Evolutionary conservation across 257 asterid species (phyloP), one percentile per base, ranked within the genome.

Genomic region (Apocynum venetum): DNA sequence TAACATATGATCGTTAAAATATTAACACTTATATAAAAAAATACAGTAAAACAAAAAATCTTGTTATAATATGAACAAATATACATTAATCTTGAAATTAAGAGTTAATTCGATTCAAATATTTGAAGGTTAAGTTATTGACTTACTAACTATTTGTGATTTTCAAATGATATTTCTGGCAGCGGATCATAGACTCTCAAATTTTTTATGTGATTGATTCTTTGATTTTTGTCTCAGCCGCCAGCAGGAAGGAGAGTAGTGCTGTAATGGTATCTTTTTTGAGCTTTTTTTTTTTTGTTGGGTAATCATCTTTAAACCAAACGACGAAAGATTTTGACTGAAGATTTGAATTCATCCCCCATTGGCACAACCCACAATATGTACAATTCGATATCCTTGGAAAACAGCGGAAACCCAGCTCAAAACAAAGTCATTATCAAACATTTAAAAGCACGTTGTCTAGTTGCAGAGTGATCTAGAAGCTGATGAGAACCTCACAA

Each of bases 331-430:
- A 40, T 65, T 40, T 74, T 74, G 77, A 57, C 36, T 10, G 60
- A 60, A 59, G 35, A 15, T 75, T 59, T 31, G 35, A 17, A 43
- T 74, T 74, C 77, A 56, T 57, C 51, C 77, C 70, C 56, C 43
- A 41, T 55, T 15, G 38, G 9, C 55, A 10, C 1, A 57, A 41
- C 49, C 46, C 46, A 35, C 41, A 53, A 71, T 15, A 53, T 5
- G 3, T 55, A 8, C 36, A 61, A 43, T 17, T 47, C 59, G 20
- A 53, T 6, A 9, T 60, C n/a, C 3, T 31, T 36, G 17, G 6
- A 47, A 8, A 4, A 25, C 46, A 25, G 46, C 5, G 8, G 31
- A 44, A 59, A 14, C 71, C 43, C 40, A 4, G 14, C 52, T 59
- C 46, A 44, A 55, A 35, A 55, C 60, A 14, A 55, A 56, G 6